Evolutionary conservation across 2,329 filamentous ascomycete genomes (phyloP).

Genomic region (Zelopaecilomyces penicillatus): DNA sequence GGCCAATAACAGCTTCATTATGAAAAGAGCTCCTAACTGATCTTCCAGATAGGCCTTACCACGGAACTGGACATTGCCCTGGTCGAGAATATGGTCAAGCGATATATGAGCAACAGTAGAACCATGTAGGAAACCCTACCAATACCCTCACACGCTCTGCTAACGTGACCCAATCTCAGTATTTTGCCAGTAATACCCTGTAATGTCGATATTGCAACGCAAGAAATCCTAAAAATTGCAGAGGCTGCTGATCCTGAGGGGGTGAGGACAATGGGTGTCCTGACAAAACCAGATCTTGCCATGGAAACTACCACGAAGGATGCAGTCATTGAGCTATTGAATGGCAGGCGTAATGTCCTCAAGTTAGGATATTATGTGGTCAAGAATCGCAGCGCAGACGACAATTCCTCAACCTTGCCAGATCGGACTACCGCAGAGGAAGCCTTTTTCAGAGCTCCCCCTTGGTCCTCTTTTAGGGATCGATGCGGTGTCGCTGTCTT

Average conservation of each 20-base stretch:
- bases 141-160: background rate
- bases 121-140: conserved; percentile 28
- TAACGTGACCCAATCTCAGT: conserved; percentile 5
- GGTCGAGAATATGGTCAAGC: conserved; percentile 38
- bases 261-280: conserved; percentile 35
- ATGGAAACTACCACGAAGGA: conserved; percentile 29
- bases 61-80: conserved; percentile 36
- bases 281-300: conserved; percentile 54
- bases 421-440: conserved; percentile 26
- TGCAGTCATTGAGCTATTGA: conserved; percentile 32
- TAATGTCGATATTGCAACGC: conserved; percentile 32
- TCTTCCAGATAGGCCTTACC: conserved; percentile 24
- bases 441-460: conserved; percentile 26
- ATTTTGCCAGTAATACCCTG: conserved; percentile 38
- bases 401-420: conserved; percentile 21
- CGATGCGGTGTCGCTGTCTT: conserved; percentile 28
- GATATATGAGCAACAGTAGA: conserved; percentile 35
- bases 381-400: conserved; percentile 38
- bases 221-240: conserved; percentile 30
- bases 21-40: too few relatives aligned
- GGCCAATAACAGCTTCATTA: too few relatives aligned
- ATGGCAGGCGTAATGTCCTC: conserved; percentile 30
- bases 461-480: conserved; percentile 27
- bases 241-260: conserved; percentile 31
- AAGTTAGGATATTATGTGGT: conserved; percentile 41